phyloP scores from a whole-genome alignment of 768 basidiomycete species.

The Rhizopogon vulgaris region DNA sequence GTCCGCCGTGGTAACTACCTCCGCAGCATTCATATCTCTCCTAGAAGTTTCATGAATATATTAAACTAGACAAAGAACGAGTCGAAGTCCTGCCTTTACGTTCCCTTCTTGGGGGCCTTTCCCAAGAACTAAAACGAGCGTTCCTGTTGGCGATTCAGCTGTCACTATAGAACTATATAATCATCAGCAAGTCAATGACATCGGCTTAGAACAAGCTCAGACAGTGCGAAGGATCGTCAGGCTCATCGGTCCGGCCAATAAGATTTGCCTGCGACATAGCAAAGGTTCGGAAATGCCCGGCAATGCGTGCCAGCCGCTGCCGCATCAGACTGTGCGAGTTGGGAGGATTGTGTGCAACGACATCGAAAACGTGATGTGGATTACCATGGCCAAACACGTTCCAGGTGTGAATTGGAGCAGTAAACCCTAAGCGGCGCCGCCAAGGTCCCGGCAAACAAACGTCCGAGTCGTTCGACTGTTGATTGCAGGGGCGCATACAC shows the following conservation, averaged over 20 bases:
- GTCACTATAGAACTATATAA: too few species aligned
- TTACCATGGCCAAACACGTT: not conserved
- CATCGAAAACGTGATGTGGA: not conserved
- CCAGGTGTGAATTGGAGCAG: not conserved
- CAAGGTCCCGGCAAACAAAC: slow-evolving; percentile 3
- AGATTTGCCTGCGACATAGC: not conserved
- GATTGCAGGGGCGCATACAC: slow-evolving; percentile 5
- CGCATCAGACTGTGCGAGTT: too few species aligned
- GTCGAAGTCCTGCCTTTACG: not conserved
- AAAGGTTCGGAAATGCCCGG: not conserved
- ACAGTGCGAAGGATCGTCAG: slow-evolving; percentile 6
- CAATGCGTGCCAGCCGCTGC: not conserved
- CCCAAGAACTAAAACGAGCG: not conserved
- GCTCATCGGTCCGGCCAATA: slow-evolving; percentile 5
- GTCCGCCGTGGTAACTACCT: not conserved
- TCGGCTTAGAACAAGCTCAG: not conserved
- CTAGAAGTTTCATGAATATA: not conserved
- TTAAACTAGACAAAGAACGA: not conserved
- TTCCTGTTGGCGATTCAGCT: too few species aligned
- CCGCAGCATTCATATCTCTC: not conserved
- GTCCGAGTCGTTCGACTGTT: slow-evolving; percentile 1
- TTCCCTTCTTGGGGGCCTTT: not conserved
- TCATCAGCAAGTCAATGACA: not conserved
- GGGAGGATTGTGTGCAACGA: too few species aligned
- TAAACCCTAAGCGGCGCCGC: not conserved